phyloP scores from a whole-genome alignment of 768 basidiomycete genomes.

The Tricholoma sp. region DNA sequence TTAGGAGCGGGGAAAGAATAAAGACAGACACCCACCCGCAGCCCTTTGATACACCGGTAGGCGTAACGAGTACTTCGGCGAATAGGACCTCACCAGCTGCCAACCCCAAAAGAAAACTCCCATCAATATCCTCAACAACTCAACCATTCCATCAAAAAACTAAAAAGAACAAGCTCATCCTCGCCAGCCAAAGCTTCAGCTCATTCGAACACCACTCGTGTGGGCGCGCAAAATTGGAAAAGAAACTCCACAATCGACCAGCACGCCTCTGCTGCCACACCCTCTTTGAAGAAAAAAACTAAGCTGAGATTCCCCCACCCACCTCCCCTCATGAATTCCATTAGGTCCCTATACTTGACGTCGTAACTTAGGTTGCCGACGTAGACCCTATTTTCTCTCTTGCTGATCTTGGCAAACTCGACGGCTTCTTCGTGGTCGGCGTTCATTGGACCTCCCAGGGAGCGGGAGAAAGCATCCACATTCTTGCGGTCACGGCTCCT shows the following conservation, averaged over 20 bases:
- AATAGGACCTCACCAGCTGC: slow-evolving; percentile 99
- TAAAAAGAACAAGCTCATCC: slow-evolving; percentile 32
- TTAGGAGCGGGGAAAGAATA: slow-evolving; percentile 12
- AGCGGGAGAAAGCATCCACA: slow-evolving; percentile 66
- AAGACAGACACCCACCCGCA: slow-evolving; percentile 75
- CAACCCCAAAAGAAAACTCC: slow-evolving; percentile 84
- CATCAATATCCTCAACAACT: slow-evolving; percentile 86
- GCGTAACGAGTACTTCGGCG: slow-evolving; percentile 97
- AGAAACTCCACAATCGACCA: slow-evolving; percentile 17
- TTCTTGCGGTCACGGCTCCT: slow-evolving; percentile 52
- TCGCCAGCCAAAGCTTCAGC: slow-evolving; percentile 35
- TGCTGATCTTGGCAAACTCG: slow-evolving; percentile 93
- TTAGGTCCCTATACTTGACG: slow-evolving; percentile 97
- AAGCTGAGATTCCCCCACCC: slow-evolving; percentile 78
- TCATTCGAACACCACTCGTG: slow-evolving; percentile 22
- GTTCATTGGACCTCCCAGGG: slow-evolving; percentile 86
- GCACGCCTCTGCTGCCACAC: slow-evolving; percentile 20
- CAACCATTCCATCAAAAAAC: slow-evolving; percentile 44
- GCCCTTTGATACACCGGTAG: slow-evolving; percentile 95
- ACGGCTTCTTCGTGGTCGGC: slow-evolving; percentile 90
- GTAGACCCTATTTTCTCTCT: slow-evolving; percentile 97
- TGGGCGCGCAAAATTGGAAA: slow-evolving; percentile 16
- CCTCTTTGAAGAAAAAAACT: slow-evolving; percentile 41
- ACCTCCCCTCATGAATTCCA: slow-evolving; percentile 99
- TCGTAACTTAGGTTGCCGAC: slow-evolving; percentile 99